Conservation (phyloP, 768 basidiomycete species). For the Jaapia argillacea region DNA sequence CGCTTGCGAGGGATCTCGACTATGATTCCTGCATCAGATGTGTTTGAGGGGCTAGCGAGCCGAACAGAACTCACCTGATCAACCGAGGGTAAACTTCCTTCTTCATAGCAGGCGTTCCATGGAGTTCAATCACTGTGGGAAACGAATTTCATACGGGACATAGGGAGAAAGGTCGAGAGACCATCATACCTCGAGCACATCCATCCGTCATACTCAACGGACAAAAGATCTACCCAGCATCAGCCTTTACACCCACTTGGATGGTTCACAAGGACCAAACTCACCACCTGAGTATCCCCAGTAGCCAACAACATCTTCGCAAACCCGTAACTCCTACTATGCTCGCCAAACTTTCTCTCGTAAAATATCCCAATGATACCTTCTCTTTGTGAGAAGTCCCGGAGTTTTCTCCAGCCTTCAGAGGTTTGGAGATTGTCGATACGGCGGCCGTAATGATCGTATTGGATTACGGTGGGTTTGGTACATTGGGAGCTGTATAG, state of each 20-base stretch:
- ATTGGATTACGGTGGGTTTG: conserved; percentile 54
- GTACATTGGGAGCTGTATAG: conserved; percentile 26
- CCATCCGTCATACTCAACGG: conserved; percentile 80
- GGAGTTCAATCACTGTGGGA: conserved; percentile 46
- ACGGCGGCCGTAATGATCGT: conserved; percentile 62
- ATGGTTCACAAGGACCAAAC: conserved; percentile 9
- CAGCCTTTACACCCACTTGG: not conserved
- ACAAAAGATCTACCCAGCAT: conserved; percentile 42
- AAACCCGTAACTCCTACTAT: conserved; percentile 56
- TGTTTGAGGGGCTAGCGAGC: conserved; percentile 2
- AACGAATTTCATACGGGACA: not conserved
- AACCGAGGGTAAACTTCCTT: conserved; percentile 46
- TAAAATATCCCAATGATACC: conserved; percentile 62
- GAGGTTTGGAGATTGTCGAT: conserved; percentile 60
- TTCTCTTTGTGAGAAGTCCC: conserved; percentile 49
- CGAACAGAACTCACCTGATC: conserved; percentile 43
- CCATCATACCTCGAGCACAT: conserved; percentile 40
- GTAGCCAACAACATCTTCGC: conserved; percentile 52
- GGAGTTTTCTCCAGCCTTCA: conserved; percentile 65
- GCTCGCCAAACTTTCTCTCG: conserved; percentile 48
- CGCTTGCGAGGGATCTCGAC: conserved; percentile 49
- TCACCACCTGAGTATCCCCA: conserved; percentile 55
- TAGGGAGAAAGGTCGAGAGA: not conserved
- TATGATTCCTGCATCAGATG: conserved; percentile 16
- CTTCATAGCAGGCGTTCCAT: conserved; percentile 52